These are phyloP conservation scores for Niveomyces coronatus DNA, from an alignment of 2,329 filamentous ascomycete genomes.

Conservation along the genomic window DNA sequence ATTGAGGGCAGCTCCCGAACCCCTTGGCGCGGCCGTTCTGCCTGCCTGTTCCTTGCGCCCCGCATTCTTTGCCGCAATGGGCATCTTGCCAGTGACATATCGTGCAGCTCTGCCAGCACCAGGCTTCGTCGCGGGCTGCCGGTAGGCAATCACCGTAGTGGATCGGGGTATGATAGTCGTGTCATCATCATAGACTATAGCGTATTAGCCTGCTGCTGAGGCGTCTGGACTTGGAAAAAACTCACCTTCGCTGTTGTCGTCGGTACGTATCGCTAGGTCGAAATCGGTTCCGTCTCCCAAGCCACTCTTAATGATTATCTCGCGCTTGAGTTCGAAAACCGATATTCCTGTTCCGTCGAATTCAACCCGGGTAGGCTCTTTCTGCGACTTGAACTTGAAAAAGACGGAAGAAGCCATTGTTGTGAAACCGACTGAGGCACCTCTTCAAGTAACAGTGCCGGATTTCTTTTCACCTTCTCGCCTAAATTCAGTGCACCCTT, in stretches of 20 bases:
- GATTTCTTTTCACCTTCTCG: no score
- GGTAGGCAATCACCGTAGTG: constrained; percentile 82
- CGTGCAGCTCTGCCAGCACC: constrained; percentile 85
- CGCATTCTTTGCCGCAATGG: constrained; percentile 73
- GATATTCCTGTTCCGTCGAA: constrained; percentile 98
- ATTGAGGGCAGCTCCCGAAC: constrained; percentile 45
- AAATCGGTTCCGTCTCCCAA: constrained; percentile 95
- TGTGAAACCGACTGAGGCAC: not conserved
- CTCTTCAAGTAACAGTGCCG: no score
- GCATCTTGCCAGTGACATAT: constrained; percentile 95
- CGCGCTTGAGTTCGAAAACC: constrained; percentile 96
- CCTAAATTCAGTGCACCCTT: constrained; percentile 1
- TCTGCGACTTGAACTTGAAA: constrained; percentile 99
- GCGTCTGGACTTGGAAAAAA: constrained; percentile 10
- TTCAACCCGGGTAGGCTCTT: constrained; percentile 85
- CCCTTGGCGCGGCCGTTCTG: constrained; percentile 47
- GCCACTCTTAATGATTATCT: constrained; percentile 91
- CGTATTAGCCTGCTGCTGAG: constrained; percentile 18
- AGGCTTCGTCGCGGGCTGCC: constrained; percentile 71
- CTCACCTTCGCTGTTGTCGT: constrained; percentile 84
- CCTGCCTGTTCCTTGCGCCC: constrained; percentile 53
- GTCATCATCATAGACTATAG: constrained; percentile 87
- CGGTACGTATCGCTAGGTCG: constrained; percentile 86
- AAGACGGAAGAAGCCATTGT: constrained; percentile 94
- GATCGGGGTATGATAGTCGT: constrained; percentile 95